These are phyloP conservation scores for Fragilariopsis cylindrus DNA, from an alignment of 108 stramenopile species.

Conservation along the genomic window DNA sequence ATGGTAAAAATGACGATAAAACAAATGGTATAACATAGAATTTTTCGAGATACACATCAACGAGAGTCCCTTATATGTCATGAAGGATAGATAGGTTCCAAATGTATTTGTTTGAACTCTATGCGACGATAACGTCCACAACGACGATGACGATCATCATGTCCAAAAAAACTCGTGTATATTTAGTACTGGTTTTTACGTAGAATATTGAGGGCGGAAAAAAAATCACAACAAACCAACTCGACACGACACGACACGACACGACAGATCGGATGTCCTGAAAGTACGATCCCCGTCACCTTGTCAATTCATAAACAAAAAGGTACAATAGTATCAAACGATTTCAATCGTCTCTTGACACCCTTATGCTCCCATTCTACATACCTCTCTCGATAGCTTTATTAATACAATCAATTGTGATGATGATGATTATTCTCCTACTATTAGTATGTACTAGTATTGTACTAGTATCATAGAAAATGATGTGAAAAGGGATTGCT, in stretches of 20 bases:
- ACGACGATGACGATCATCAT: too few relatives aligned
- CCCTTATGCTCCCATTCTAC: not conserved
- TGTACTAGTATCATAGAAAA: too few relatives aligned
- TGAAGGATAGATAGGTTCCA: not conserved
- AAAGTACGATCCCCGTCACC: too few relatives aligned
- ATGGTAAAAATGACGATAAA: not conserved
- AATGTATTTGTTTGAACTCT: too few relatives aligned
- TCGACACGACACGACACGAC: not conserved
- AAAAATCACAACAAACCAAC: too few relatives aligned
- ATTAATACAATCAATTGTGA: too few relatives aligned
- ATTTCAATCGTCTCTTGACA: not conserved
- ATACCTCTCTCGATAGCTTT: not conserved
- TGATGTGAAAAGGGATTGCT: too few relatives aligned
- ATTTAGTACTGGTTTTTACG: conserved; percentile 10
- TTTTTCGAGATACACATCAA: not conserved
- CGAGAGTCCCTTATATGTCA: not conserved
- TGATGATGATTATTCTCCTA: too few relatives aligned
- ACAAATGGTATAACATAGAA: not conserved
- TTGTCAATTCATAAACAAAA: not conserved
- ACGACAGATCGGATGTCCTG: too few relatives aligned
- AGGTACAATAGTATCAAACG: not conserved
- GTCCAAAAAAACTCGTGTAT: not conserved
- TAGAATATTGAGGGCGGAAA: not conserved
- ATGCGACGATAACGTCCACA: too few relatives aligned
- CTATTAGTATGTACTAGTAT: too few relatives aligned